Conservation (phyloP, 228 moss, liverwort and hornwort species). For the Sphagnum magellanicum region DNA sequence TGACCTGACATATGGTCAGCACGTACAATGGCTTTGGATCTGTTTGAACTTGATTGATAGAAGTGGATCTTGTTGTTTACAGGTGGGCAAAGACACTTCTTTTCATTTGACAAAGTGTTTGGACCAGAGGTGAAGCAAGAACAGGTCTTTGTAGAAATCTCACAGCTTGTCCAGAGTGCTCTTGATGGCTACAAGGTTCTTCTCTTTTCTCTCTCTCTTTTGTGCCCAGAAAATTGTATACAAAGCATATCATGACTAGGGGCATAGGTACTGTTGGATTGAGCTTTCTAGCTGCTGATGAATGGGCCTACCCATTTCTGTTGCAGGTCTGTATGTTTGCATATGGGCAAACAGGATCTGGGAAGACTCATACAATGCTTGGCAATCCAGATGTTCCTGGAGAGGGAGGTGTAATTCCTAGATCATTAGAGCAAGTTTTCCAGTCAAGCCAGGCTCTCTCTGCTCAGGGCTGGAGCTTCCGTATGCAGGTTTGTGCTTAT, state of each 20-base stretch:
- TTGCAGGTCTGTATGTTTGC: conserved; percentile 95
- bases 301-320: no score
- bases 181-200: conserved; percentile 97
- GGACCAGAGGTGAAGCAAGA: conserved; percentile 89
- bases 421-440: conserved; percentile 93
- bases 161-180: conserved; percentile 92
- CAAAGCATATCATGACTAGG: no score
- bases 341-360: conserved; percentile 96
- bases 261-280: no score
- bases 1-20: no score
- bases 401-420: conserved; percentile 84
- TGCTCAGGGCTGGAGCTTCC: conserved; percentile 85
- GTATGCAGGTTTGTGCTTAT: conserved; percentile 65
- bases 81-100: conserved; percentile 66
- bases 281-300: no score
- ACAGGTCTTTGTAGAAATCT: conserved; percentile 87
- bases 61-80: no score
- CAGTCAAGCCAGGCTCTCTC: conserved; percentile 78
- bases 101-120: conserved; percentile 93
- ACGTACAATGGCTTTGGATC: no score
- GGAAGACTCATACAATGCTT: conserved; percentile 96
- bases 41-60: no score
- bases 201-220: no score
- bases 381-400: conserved; percentile 79
- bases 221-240: no score